Conservation (phyloP, 306 rosid species). For the Cucurbita maxima region DNA sequence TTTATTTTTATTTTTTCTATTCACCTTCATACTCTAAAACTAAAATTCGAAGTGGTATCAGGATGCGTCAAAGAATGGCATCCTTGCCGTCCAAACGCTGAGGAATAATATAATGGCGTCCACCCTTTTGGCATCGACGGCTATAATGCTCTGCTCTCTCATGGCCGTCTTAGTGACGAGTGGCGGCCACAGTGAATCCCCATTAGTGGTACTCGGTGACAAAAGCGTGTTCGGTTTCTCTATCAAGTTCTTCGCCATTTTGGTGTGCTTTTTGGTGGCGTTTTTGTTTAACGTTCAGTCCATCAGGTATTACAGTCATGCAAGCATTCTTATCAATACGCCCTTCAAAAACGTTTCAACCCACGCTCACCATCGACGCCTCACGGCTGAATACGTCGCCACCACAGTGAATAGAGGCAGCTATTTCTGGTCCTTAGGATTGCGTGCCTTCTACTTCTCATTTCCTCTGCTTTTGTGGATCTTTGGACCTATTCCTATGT, state of each 20-base stretch:
- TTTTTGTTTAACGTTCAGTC: conserved; percentile 71
- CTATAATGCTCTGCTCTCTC: conserved; percentile 67
- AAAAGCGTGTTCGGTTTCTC: conserved; percentile 29
- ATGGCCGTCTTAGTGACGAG: conserved; percentile 59
- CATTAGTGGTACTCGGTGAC: conserved; percentile 22
- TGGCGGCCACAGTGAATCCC: conserved; percentile 2
- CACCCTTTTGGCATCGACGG: conserved; percentile 77
- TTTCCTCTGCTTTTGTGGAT: conserved; percentile 79
- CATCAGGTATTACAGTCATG: conserved; percentile 74
- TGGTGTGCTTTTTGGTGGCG: conserved; percentile 62
- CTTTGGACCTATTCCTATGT: conserved; percentile 78
- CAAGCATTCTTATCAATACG: conserved; percentile 65
- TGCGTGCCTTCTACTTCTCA: conserved; percentile 80
- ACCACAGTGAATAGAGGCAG: conserved; percentile 53
- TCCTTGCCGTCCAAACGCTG: conserved; percentile 74
- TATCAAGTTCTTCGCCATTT: conserved; percentile 49
- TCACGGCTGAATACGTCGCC: conserved; percentile 56
- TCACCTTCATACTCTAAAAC: too few relatives aligned
- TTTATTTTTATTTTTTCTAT: too few relatives aligned
- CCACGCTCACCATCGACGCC: conserved; percentile 19
- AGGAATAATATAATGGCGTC: conserved; percentile 92
- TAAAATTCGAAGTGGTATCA: not conserved
- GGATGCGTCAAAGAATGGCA: conserved; percentile 58
- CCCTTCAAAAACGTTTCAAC: conserved; percentile 41
- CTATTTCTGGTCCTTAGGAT: conserved; percentile 74